Percentiles rank a stretch among this genome's conserved stretches.
These are phyloP conservation scores for Cetradonia linearis DNA, from an alignment of 495 filamentous ascomycete species.

Conservation along the genomic window DNA sequence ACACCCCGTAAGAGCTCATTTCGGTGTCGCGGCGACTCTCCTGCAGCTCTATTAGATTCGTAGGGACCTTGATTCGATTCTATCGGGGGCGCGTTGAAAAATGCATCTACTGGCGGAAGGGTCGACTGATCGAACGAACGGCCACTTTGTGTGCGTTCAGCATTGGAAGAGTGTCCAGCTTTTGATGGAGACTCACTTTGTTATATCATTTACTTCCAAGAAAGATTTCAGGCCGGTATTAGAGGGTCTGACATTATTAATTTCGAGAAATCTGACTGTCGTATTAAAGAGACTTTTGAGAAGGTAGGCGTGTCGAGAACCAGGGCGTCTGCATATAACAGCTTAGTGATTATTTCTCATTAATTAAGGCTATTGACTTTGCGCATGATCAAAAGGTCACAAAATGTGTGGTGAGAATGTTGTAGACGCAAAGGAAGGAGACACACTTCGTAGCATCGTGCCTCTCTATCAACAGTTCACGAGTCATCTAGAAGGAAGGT, in stretches of 20 bases:
- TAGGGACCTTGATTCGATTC: background rate
- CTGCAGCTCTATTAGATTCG: background rate
- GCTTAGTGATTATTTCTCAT: conserved; percentile 12
- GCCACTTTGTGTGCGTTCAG: conserved; percentile 44
- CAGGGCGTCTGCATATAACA: conserved; percentile 50
- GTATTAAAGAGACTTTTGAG: conserved; percentile 65
- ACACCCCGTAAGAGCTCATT: background rate
- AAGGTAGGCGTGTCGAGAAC: conserved; percentile 71
- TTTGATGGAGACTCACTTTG: conserved; percentile 52
- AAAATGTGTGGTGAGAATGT: background rate
- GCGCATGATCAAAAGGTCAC: conserved; percentile 17
- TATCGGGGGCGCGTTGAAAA: conserved; percentile 7
- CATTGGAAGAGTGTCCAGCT: conserved; percentile 21
- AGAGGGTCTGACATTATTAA: conserved; percentile 33
- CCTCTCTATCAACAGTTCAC: conserved; percentile 29
- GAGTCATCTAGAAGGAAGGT: conserved; percentile 13
- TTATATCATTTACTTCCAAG: conserved; percentile 62
- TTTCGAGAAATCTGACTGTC: conserved; percentile 38
- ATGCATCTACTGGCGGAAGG: conserved; percentile 42
- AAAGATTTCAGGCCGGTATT: conserved; percentile 51
- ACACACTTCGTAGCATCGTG: conserved; percentile 20
- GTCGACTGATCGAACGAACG: conserved; percentile 60
- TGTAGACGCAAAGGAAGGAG: background rate
- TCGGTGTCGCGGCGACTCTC: background rate
- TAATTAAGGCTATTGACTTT: conserved; percentile 10